These are phyloP conservation scores for Populus tremula DNA, from an alignment of 345 rosid genomes.

Conservation along the genomic window DNA sequence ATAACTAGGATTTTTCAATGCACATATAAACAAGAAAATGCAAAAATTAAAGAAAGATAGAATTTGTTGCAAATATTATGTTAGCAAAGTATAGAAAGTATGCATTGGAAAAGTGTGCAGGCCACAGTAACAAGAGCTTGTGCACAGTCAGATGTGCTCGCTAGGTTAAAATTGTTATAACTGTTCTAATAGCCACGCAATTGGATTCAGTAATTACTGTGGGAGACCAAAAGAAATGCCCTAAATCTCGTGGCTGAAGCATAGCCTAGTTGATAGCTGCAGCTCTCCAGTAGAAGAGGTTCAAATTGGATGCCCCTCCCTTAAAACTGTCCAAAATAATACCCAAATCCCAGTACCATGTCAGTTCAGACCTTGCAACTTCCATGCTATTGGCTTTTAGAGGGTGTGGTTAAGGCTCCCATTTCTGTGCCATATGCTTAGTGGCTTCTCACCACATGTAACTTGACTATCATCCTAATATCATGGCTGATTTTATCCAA, in stretches of 20 bases:
- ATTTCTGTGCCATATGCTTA: no score
- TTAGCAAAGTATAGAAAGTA: not conserved
- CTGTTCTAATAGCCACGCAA: not conserved
- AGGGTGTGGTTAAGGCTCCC: not conserved
- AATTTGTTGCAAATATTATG: not conserved
- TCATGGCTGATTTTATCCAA: no score
- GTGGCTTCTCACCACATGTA: no score
- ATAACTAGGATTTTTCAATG: conserved; percentile 42
- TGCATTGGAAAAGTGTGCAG: not conserved
- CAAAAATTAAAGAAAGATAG: not conserved
- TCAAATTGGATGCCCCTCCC: not conserved
- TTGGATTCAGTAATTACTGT: not conserved
- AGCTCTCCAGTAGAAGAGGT: not conserved
- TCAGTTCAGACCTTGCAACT: not conserved
- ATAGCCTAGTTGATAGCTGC: not conserved
- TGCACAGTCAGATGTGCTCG: not conserved
- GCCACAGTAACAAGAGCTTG: not conserved
- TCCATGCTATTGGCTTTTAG: not conserved
- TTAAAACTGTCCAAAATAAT: not conserved
- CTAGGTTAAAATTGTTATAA: not conserved
- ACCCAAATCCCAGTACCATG: not conserved
- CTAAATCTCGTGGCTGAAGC: not conserved
- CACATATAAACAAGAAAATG: conserved; percentile 22
- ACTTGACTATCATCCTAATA: no score
- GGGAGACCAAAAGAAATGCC: not conserved